Conservation (phyloP, 768 basidiomycete genomes). For the Cystofilobasidium macerans region DNA sequence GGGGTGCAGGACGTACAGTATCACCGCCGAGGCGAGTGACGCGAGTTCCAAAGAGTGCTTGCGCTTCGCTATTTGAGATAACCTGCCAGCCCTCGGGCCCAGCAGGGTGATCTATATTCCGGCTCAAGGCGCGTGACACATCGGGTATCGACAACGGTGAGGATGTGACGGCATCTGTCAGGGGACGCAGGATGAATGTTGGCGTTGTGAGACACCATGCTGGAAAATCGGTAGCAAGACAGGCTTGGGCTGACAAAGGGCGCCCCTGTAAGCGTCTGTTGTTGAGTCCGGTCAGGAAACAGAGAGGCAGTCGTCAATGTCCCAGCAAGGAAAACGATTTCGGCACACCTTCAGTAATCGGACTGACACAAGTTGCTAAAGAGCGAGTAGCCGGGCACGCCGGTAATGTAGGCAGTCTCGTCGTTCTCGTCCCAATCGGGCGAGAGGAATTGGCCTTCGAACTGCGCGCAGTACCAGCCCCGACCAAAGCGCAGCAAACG, state of each 20-base stretch:
- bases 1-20: not conserved
- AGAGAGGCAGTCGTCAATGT: too few species aligned
- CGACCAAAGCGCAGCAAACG: too few species aligned
- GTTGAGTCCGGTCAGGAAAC: too few species aligned
- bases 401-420: conserved; percentile 7
- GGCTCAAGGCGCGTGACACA: conserved; percentile 13
- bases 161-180: conserved; percentile 10
- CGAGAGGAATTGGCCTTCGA: conserved; percentile 1
- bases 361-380: conserved; percentile 20
- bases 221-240: not conserved
- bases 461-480: not conserved
- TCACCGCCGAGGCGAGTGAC: conserved; percentile 11
- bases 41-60: not conserved
- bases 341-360: too few species aligned
- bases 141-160: not conserved
- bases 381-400: conserved; percentile 17
- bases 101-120: not conserved
- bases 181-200: not conserved
- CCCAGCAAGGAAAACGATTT: not conserved
- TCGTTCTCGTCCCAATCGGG: not conserved
- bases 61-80: conserved; percentile 15
- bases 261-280: not conserved
- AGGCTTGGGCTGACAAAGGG: not conserved
- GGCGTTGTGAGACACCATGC: too few species aligned
- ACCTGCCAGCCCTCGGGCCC: conserved; percentile 12